Conservation (phyloP, 1,139 yeast genomes). For the Zygotorulaspora mrakii region DNA sequence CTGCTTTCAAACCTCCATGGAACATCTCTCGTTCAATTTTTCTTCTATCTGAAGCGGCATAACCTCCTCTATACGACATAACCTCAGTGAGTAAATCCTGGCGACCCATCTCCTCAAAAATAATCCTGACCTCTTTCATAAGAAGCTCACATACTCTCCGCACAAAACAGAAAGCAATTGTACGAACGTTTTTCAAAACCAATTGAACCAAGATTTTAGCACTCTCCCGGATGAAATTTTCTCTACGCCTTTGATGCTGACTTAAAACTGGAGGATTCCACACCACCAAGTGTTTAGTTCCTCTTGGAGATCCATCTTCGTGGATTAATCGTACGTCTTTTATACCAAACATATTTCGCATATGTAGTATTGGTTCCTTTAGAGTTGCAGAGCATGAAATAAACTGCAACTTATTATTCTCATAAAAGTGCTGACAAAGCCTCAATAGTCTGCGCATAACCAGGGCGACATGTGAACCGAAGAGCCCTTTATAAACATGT, state of each 20-base stretch:
- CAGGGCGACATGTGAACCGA: slow-evolving; percentile 87
- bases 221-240: slow-evolving; percentile 69
- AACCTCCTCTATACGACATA: slow-evolving; percentile 95
- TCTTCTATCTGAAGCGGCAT: slow-evolving; percentile 78
- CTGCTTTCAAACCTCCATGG: slow-evolving; percentile 74
- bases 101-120: slow-evolving; percentile 44
- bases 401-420: slow-evolving; percentile 53
- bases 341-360: slow-evolving; percentile 69
- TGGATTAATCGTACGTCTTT: slow-evolving; percentile 49
- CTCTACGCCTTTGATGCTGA: slow-evolving; percentile 44
- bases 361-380: slow-evolving; percentile 64
- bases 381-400: slow-evolving; percentile 94
- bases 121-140: slow-evolving; percentile 71
- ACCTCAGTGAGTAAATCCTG: slow-evolving; percentile 56
- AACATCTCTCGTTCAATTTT: slow-evolving; percentile 88
- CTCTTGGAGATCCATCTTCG: slow-evolving; percentile 86
- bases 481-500: slow-evolving; percentile 83
- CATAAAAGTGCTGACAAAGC: slow-evolving; percentile 48
- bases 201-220: slow-evolving; percentile 68
- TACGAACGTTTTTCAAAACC: slow-evolving; percentile 60
- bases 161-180: slow-evolving; percentile 86
- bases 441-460: slow-evolving; percentile 75
- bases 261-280: slow-evolving; percentile 70
- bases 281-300: slow-evolving; percentile 65
- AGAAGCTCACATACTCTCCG: slow-evolving; percentile 81